Evolutionary conservation across 192 early-diverging fungal species (phyloP), one percentile per base, ranked within the genome.

Genomic region (Chytriomyces confervae): DNA sequence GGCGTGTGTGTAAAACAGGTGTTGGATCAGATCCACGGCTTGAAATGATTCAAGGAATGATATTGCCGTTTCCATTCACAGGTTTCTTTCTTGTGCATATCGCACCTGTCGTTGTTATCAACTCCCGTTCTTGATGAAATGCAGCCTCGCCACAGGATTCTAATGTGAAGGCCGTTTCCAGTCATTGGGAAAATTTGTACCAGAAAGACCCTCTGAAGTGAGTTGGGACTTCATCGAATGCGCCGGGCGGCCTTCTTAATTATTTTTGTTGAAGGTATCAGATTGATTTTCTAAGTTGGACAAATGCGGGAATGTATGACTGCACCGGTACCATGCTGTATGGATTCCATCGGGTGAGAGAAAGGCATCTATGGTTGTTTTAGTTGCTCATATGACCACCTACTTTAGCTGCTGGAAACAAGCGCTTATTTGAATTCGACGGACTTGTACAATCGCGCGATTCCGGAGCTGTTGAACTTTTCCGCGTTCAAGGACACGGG

Each of bases 241-340:
- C 20, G 53, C 1, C 53, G 5, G 2, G 20, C 16, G 20, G 53
- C 13, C 53, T 57, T 13, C 53, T 57, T 57, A 57, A 2, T n/a
- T 57, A 4, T 13, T n/a, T 57, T n/a, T 57, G 16, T 57, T 36
- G 36, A 36, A 57, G 53, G 47, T 68, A 68, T n/a, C 66, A 68
- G 23, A 46, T 68, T 16, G 43, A 11, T 8, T 68, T 46, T 44
- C 18, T 68, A 16, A 9, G 13, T 6, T 68, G 66, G 66, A 16
- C 66, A 1, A 68, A 68, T 23, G 46, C 18, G 16, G 66, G 66
- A 11, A 43, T 44, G 27, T 68, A 68, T 47, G 66, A 68, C 44
- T 27, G 29, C 11, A 48, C 45, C 5, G 66, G 66, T 16, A 47
- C 46, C 5, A 27, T 68, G 27, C 44, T 68, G 66, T 68, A 68